Evolutionary conservation across 179 eudicot genomes (phyloP).

Genomic region (Beta macrorhiza): DNA sequence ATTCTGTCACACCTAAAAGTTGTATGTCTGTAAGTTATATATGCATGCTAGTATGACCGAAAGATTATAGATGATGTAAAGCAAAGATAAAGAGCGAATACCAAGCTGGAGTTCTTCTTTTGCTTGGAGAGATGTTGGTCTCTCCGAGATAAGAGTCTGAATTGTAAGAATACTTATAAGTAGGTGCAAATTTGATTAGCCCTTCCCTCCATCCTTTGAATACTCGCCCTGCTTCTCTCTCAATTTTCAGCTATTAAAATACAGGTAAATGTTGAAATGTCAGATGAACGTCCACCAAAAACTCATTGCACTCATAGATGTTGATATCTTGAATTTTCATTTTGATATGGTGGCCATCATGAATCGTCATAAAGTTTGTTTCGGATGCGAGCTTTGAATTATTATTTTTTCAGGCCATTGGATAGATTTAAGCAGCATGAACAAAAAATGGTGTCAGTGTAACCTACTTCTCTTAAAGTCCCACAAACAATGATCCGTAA

Average conservation of each 20-base stretch:
- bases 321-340: background rate
- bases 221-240: slow-evolving; percentile 64
- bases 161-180: slow-evolving; percentile 72
- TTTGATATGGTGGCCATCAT: too few species aligned
- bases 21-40: background rate
- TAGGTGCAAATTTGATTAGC: slow-evolving; percentile 72
- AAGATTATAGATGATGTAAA: background rate
- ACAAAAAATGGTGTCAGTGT: background rate
- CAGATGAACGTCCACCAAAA: background rate
- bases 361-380: background rate
- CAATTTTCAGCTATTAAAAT: slow-evolving; percentile 60
- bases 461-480: background rate
- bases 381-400: background rate
- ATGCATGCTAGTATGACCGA: background rate
- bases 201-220: slow-evolving; percentile 86
- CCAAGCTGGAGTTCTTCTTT: slow-evolving; percentile 90
- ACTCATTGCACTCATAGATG: background rate
- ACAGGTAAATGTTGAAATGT: background rate
- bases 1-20: slow-evolving; percentile 81
- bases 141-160: slow-evolving; percentile 70
- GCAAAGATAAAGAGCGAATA: slow-evolving; percentile 17
- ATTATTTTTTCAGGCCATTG: background rate
- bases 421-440: background rate
- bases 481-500: too few species aligned
- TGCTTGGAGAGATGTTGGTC: slow-evolving; percentile 46